Evolutionary conservation across 1,284 basidiomycete species (phyloP).

Genomic region (Leucocoprinus gongylophorus): DNA sequence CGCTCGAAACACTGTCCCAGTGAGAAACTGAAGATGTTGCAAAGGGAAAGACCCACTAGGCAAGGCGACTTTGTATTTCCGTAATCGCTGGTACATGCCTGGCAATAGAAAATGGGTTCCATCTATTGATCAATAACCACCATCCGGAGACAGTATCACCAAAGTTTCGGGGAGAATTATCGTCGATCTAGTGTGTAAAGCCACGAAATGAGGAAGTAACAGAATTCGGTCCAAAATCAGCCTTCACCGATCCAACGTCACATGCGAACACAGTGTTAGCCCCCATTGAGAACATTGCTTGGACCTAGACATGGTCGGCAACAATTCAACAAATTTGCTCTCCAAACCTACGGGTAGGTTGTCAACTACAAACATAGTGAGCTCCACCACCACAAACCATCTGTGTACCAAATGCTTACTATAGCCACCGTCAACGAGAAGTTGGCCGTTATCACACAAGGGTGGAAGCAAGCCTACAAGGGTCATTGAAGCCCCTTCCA

Average conservation of each 20-base stretch:
- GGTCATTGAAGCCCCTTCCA: conserved; percentile 90
- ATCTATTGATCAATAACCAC: conserved; percentile 92
- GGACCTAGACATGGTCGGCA: conserved; percentile 45
- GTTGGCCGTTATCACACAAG: conserved; percentile 88
- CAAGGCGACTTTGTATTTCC: conserved; percentile 91
- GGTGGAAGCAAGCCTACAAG: conserved; percentile 93
- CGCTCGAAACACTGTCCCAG: conserved; percentile 78
- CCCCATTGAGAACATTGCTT: conserved; percentile 89
- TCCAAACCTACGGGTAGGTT: conserved; percentile 68
- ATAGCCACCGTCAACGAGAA: conserved; percentile 94
- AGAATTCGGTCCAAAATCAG: not conserved
- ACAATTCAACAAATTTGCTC: not conserved
- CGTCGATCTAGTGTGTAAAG: conserved; percentile 57
- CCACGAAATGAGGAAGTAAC: not conserved
- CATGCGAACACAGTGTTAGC: conserved; percentile 91
- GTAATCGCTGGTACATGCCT: conserved; percentile 86
- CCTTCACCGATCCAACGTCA: conserved; percentile 84
- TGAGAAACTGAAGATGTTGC: not conserved
- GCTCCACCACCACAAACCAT: conserved; percentile 9
- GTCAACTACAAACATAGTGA: conserved; percentile 53
- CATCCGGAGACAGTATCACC: conserved; percentile 96
- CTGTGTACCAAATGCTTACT: conserved; percentile 40
- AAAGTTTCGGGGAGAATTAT: conserved; percentile 91
- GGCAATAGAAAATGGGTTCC: conserved; percentile 85
- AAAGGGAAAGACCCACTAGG: conserved; percentile 65